phyloP scores from a whole-genome alignment of 176 grass and related monocot genomes.

The Eleusine coracana region DNA sequence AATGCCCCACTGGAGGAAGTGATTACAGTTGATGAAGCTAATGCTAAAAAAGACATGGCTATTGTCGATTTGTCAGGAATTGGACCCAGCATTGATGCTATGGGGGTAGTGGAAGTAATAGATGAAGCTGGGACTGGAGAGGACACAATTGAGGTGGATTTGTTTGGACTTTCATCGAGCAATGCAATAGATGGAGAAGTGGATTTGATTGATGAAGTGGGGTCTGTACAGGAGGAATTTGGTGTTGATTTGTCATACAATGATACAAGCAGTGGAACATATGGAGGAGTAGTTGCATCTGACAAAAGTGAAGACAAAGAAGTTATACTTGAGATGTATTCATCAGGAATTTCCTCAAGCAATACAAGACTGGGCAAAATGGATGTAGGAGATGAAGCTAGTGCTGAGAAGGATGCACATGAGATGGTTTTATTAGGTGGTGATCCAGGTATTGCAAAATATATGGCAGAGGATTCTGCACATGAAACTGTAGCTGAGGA shows the following conservation, averaged over 20 bases:
- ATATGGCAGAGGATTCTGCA: not conserved
- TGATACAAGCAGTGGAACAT: conserved; percentile 17
- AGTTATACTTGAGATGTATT: not conserved
- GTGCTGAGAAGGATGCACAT: not conserved
- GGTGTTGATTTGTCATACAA: conserved; percentile 8
- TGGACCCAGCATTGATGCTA: not conserved
- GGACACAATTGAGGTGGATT: not conserved
- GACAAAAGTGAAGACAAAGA: not conserved
- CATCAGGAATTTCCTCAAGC: conserved; percentile 1
- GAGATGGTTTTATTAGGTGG: not conserved
- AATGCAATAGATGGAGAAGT: not conserved
- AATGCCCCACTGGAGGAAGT: not conserved
- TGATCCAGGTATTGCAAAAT: not conserved
- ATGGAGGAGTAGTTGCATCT: not conserved
- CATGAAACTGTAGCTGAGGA: conserved; percentile 23
- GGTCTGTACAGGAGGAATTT: conserved; percentile 24
- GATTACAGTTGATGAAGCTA: not conserved
- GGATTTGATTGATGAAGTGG: not conserved
- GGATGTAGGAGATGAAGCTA: not conserved
- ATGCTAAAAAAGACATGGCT: conserved; percentile 9
- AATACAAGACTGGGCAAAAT: not conserved
- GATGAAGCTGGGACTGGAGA: conserved; percentile 15
- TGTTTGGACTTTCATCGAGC: not conserved
- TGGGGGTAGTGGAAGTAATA: not conserved
- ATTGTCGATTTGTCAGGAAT: not conserved